Percentiles rank a stretch among this genome's conserved stretches.
Evolutionary conservation across 2,329 filamentous ascomycete genomes (phyloP).

Genomic region (Penicillium polonicum): DNA sequence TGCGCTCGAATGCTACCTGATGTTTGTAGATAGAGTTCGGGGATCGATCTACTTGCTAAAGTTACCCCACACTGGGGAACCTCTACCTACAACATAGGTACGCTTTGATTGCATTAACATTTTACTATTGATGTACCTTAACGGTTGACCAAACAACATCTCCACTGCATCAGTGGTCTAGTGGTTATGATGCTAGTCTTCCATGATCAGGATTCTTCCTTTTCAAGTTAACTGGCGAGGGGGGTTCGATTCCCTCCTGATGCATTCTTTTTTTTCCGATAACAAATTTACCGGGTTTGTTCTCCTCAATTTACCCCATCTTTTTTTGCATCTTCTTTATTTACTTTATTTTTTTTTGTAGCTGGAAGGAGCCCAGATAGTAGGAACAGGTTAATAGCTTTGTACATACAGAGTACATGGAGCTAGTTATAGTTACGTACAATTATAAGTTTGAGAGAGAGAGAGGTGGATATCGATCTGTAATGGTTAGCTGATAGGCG

Average conservation of each 20-base stretch:
- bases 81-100: too few species aligned
- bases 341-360: background rate
- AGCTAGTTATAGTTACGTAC: background rate
- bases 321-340: background rate
- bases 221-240: background rate
- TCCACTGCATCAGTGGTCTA: constrained; percentile 2
- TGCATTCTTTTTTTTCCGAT: background rate
- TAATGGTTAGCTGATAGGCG: too few species aligned
- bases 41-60: too few species aligned
- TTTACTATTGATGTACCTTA: background rate
- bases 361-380: background rate
- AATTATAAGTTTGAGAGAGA: background rate
- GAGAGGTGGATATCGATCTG: background rate
- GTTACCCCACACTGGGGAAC: too few species aligned
- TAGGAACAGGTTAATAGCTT: background rate
- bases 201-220: background rate
- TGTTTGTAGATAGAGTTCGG: too few species aligned
- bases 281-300: background rate
- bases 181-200: constrained; percentile 4
- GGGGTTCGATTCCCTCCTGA: constrained; percentile 4
- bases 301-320: background rate
- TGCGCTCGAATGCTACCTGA: too few species aligned
- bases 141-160: background rate
- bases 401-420: background rate
- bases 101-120: too few species aligned